Percentiles rank a stretch among this genome's conserved stretches.
phyloP scores from a whole-genome alignment of 257 asterid genomes.

The Haberlea rhodopensis region DNA sequence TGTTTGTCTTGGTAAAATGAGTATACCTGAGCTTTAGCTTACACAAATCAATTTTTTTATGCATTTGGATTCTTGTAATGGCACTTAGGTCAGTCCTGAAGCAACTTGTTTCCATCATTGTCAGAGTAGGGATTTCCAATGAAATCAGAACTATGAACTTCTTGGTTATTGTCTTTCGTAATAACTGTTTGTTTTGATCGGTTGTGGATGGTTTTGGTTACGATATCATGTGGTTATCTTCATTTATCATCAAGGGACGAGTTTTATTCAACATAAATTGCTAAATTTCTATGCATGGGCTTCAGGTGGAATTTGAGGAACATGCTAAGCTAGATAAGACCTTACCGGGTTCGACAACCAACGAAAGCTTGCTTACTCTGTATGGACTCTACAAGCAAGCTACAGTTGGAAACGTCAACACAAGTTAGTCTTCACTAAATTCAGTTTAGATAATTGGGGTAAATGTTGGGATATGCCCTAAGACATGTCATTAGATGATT shows the following conservation, averaged over 20 bases:
- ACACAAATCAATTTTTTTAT: neutral
- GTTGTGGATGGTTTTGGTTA: neutral
- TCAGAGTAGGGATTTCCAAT: neutral
- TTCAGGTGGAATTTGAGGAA: slow-evolving; percentile 90
- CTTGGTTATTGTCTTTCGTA: neutral
- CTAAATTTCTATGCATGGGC: neutral
- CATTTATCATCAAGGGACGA: too few species aligned
- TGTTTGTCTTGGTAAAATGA: neutral
- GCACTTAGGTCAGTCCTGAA: neutral
- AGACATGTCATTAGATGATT: too few species aligned
- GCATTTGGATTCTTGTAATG: neutral
- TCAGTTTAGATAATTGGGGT: too few species aligned
- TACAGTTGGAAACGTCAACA: slow-evolving; percentile 71
- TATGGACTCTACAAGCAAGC: slow-evolving; percentile 93
- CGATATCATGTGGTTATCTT: too few species aligned
- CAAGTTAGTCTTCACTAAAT: slow-evolving; percentile 45
- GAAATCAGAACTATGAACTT: neutral
- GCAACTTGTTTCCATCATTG: neutral
- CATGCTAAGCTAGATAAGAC: slow-evolving; percentile 84
- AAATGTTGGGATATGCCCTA: too few species aligned
- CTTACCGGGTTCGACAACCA: slow-evolving; percentile 65
- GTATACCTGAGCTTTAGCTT: neutral
- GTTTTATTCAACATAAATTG: neutral
- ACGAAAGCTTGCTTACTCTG: slow-evolving; percentile 70
- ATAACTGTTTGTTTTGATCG: too few species aligned